A percentile compares a stretch with the other conserved stretches of the same genome.
Conservation (phyloP, 805 yeast species). For the Candida railenensis region DNA sequence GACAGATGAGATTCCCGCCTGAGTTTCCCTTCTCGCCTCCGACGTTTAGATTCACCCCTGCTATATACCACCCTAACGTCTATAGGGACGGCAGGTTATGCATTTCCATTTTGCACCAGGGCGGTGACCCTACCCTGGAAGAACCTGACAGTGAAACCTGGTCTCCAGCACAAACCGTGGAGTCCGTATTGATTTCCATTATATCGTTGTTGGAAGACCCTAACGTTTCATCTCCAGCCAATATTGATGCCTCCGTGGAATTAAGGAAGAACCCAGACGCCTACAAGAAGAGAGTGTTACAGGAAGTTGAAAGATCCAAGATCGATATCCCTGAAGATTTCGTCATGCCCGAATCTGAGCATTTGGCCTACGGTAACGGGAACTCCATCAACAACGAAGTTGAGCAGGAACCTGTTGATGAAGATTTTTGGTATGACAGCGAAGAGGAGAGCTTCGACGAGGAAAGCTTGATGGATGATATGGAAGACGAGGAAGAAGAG, state of each 20-base stretch:
- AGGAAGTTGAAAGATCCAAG: constrained; percentile 82
- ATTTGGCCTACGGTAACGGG: constrained; percentile 37
- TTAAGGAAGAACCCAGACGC: constrained; percentile 79
- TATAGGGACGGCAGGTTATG: constrained; percentile 92
- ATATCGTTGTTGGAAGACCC: constrained; percentile 92
- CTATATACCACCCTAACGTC: constrained; percentile 93
- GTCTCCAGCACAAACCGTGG: constrained; percentile 93
- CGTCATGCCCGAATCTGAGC: constrained; percentile 70
- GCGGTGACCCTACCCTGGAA: constrained; percentile 86
- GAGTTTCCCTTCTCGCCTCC: constrained; percentile 96
- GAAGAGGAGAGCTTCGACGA: constrained; percentile 48
- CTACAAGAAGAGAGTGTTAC: constrained; percentile 70
- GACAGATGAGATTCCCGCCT: constrained; percentile 88
- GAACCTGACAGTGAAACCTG: constrained; percentile 94
- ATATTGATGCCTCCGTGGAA: constrained; percentile 91
- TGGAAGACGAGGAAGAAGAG: constrained; percentile 52
- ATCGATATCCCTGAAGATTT: constrained; percentile 87
- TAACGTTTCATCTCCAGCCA: constrained; percentile 89
- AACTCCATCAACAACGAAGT: constrained; percentile 36
- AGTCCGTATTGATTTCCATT: constrained; percentile 83
- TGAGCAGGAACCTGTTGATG: constrained; percentile 64
- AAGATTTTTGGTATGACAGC: constrained; percentile 79
- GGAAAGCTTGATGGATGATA: constrained; percentile 47
- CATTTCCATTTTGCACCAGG: constrained; percentile 87
- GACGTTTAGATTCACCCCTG: constrained; percentile 85